A percentile compares a stretch with the other conserved stretches of the same genome.
Conservation (phyloP, 2,329 filamentous ascomycete species). For the Pseudogymnoascus sp. region DNA sequence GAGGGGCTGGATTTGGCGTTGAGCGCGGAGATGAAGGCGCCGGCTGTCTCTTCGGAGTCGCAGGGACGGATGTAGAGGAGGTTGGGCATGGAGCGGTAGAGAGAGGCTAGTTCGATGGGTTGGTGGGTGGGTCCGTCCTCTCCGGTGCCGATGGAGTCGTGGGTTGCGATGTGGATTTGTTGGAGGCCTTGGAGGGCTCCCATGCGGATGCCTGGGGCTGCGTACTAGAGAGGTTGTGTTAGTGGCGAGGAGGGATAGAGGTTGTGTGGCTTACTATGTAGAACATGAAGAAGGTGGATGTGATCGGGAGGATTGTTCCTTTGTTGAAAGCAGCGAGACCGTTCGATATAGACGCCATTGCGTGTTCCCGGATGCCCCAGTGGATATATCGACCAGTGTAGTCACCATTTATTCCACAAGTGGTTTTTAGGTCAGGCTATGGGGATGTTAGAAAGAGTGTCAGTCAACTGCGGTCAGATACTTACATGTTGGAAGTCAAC, state of each 20-base stretch:
- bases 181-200: conserved; percentile 49
- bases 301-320: conserved; percentile 50
- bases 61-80: conserved; percentile 52
- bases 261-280: conserved; percentile 33
- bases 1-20: conserved; percentile 35
- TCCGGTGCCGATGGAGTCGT: conserved; percentile 53
- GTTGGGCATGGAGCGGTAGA: conserved; percentile 58
- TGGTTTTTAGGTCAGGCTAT: conserved; percentile 32
- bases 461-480: neutral
- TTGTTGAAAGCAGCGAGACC: conserved; percentile 51
- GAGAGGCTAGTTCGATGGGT: conserved; percentile 34
- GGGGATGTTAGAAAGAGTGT: neutral
- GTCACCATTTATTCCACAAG: conserved; percentile 47
- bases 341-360: conserved; percentile 52
- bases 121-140: conserved; percentile 47
- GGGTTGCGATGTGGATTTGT: conserved; percentile 53
- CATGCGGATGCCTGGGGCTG: conserved; percentile 53
- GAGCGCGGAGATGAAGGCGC: conserved; percentile 46
- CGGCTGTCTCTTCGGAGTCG: conserved; percentile 51
- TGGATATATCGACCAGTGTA: conserved; percentile 51
- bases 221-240: conserved; percentile 31
- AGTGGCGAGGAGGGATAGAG: neutral
- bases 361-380: conserved; percentile 55
- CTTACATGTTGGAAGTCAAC: conserved; percentile 42
- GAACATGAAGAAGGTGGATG: conserved; percentile 57